Evolutionary conservation across 148 eudicot genomes (phyloP).

Genomic region (Rhododendron kiyosumense): DNA sequence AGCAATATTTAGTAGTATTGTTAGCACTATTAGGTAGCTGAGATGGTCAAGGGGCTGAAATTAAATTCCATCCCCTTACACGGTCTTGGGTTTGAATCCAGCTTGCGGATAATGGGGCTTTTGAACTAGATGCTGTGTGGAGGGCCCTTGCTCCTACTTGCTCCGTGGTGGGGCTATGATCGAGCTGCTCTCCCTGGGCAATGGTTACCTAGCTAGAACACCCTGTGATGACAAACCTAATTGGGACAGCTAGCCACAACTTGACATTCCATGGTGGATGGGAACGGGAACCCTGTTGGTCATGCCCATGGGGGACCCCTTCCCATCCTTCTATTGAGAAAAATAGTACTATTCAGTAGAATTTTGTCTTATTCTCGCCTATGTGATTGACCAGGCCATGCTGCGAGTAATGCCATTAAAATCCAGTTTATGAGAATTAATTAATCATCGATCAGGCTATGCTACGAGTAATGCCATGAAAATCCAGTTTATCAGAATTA

Average conservation of each 20-base stretch:
- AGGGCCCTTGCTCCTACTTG: background rate
- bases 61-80: background rate
- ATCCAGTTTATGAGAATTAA: background rate
- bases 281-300: background rate
- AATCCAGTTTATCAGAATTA: background rate
- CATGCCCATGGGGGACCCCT: background rate
- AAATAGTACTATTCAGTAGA: background rate
- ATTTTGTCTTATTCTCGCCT: background rate
- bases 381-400: background rate
- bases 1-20: background rate
- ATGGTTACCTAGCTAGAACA: background rate
- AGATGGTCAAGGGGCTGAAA: background rate
- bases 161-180: background rate
- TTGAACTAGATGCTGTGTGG: background rate
- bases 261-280: background rate
- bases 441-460: background rate
- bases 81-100: background rate
- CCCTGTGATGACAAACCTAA: background rate
- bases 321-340: background rate
- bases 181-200: background rate
- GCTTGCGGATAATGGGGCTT: background rate
- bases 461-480: background rate
- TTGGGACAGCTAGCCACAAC: background rate
- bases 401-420: background rate
- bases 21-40: background rate